Conservation (phyloP, 176 grass and related monocot species). For the Dendrocalamus sinicus region DNA sequence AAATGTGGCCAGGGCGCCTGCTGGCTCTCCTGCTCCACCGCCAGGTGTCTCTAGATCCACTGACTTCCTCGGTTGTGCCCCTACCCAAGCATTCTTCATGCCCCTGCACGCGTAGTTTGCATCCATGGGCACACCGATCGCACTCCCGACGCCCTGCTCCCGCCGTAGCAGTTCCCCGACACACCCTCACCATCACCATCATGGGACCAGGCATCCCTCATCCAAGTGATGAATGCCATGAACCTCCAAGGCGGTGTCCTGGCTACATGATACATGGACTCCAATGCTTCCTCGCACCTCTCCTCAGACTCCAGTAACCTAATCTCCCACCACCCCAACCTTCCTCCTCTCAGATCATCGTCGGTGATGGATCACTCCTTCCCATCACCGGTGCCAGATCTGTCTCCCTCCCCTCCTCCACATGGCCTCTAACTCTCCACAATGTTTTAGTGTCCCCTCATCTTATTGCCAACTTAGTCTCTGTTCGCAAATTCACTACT, state of each 20-base stretch:
- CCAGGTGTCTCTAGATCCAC: fast-evolving
- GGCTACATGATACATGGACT: background rate
- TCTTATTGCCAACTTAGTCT: background rate
- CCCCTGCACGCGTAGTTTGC: no score
- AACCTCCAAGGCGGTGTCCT: background rate
- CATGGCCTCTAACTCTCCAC: no score
- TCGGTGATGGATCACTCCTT: background rate
- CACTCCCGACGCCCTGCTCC: no score
- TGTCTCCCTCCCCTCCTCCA: no score
- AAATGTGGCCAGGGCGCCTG: no score
- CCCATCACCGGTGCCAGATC: background rate
- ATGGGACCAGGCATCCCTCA: background rate
- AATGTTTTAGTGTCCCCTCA: background rate
- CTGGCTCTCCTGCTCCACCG: no score
- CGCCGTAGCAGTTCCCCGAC: fast-evolving
- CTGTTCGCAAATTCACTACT: background rate
- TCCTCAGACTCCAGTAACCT: background rate
- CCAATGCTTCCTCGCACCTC: background rate
- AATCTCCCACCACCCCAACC: no score
- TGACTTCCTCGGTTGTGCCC: no score
- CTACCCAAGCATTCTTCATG: no score
- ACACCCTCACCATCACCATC: background rate
- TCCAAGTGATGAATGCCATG: background rate
- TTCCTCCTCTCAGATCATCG: no score
- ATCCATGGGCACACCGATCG: no score